Percentiles rank a stretch among this genome's conserved stretches.
Evolutionary conservation across 2,329 filamentous ascomycete genomes (phyloP).

Genomic region (Arthrobotrys entomopaga): DNA sequence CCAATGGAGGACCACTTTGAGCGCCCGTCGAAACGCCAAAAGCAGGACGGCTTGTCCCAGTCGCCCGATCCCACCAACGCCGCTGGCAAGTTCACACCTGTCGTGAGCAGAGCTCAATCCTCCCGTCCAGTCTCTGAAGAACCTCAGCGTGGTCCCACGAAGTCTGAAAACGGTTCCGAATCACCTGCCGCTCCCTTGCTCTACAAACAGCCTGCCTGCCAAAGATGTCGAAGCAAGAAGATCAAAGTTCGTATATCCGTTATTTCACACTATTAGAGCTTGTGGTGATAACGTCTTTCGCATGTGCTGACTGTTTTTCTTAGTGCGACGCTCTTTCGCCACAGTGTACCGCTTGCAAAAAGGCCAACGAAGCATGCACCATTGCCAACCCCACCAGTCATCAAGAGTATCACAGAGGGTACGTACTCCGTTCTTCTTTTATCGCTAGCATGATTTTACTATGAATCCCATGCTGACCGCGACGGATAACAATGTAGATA

Average conservation of each 20-base stretch:
- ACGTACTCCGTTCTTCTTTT: neutral
- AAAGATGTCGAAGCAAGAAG: constrained; percentile 55
- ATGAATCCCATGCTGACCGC: no score
- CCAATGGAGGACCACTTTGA: constrained; percentile 53
- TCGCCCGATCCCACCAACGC: constrained; percentile 26
- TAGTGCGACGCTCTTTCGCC: constrained; percentile 54
- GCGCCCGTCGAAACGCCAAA: constrained; percentile 51
- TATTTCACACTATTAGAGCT: neutral
- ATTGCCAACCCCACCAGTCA: constrained; percentile 54
- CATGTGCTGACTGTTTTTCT: constrained; percentile 24
- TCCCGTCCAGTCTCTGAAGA: constrained; percentile 55
- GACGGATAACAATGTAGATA: constrained; percentile 13
- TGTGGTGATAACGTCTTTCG: neutral
- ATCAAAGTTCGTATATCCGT: constrained; percentile 40
- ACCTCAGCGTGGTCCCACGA: constrained; percentile 40
- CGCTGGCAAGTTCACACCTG: constrained; percentile 48
- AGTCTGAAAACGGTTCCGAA: constrained; percentile 51
- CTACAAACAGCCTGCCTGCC: constrained; percentile 54
- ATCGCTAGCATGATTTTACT: neutral
- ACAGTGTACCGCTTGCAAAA: constrained; percentile 55
- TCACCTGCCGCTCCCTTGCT: constrained; percentile 45
- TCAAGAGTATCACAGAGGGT: constrained; percentile 54
- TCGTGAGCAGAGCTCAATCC: constrained; percentile 38
- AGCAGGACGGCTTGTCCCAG: constrained; percentile 51
- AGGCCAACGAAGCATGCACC: constrained; percentile 54